Evolutionary conservation across 2,329 filamentous ascomycete genomes (phyloP), one percentile per base, ranked within the genome.

Genomic region (Massarina eburnea): DNA sequence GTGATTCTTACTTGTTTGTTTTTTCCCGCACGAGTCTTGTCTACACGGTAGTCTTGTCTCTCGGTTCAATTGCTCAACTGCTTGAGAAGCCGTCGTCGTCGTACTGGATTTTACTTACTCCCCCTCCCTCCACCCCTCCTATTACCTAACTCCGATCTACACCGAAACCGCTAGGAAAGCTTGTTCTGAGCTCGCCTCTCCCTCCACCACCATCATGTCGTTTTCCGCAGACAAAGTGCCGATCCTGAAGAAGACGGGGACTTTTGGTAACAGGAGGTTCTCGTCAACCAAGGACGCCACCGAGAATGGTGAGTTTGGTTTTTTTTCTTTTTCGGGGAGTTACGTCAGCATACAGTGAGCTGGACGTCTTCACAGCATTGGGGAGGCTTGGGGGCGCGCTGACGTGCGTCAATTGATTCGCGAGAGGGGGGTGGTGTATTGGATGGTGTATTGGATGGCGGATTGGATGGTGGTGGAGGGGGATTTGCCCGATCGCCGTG

Each of bases 201-300:
- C 32, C 19, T 8, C 32, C 19, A 22, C 37, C 37, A 14, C 15
- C 45, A 56, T 41, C 27, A 70, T 70, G 67, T 68, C 64, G 20
- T 70, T 70, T 41, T 70, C 66, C 2, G 66, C 61, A 9, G 56
- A 56, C 39, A 67, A 61, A 52, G 56, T 69, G 17, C 61, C 61
- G 14, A 60, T 62, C 17, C 42, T 68, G 8, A 68, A 59, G 59
- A 37, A 45, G 8, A 43, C 52, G 22, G 54, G 57, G 3, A 55
- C 58, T 0, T 59, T 61, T 42, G 59, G 59, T 8, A 59, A 64
- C 41, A 50, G 67, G 38, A 55, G 67, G 18, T 69, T 70, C n/a
- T 70, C 66, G 4, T 61, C 52, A 35, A 61, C 55, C 10, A 70
- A 70, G 32, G 67, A 69, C 37, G 61, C 64, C 4, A 69, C 48